A percentile compares a stretch with the other conserved stretches of the same genome.
Evolutionary conservation across 2,329 filamentous ascomycete genomes (phyloP).

Genomic region (Herpotrichia juniperi): DNA sequence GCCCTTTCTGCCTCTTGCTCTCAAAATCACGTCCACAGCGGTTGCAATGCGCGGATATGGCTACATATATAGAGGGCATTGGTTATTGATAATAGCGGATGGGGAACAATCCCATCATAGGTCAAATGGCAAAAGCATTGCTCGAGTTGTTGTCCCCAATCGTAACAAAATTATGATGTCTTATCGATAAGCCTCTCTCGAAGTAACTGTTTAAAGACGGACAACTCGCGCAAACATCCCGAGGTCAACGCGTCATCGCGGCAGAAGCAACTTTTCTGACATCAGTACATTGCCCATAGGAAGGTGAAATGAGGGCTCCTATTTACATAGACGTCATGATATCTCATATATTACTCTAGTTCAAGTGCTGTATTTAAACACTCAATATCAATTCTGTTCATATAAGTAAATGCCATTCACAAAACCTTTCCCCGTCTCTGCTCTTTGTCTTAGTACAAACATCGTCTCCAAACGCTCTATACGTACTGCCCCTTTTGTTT

Average conservation of each 20-base stretch:
- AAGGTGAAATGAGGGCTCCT: background rate
- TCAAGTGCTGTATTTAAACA: background rate
- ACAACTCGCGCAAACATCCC: background rate
- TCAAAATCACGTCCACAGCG: background rate
- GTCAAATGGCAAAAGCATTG: background rate
- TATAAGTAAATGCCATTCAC: background rate
- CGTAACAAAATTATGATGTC: no score
- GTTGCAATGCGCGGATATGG: background rate
- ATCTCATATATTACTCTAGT: background rate
- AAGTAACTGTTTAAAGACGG: background rate
- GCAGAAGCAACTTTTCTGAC: slow-evolving; percentile 22
- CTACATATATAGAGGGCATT: background rate
- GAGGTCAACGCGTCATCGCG: slow-evolving; percentile 18
- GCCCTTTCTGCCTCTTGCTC: no score
- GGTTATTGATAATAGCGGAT: background rate
- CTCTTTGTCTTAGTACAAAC: background rate
- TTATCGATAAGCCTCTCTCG: background rate
- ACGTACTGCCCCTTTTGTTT: background rate
- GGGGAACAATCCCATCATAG: background rate
- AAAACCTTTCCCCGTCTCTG: background rate
- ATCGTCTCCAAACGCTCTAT: background rate
- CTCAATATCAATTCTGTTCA: no score
- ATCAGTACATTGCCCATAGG: slow-evolving; percentile 23
- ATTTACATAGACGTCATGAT: slow-evolving; percentile 9
- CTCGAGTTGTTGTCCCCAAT: background rate